A percentile compares a stretch with the other conserved stretches of the same genome.
These are phyloP conservation scores for Fusarium aywerte DNA, from an alignment of 2,329 filamentous ascomycete genomes.

Conservation along the genomic window DNA sequence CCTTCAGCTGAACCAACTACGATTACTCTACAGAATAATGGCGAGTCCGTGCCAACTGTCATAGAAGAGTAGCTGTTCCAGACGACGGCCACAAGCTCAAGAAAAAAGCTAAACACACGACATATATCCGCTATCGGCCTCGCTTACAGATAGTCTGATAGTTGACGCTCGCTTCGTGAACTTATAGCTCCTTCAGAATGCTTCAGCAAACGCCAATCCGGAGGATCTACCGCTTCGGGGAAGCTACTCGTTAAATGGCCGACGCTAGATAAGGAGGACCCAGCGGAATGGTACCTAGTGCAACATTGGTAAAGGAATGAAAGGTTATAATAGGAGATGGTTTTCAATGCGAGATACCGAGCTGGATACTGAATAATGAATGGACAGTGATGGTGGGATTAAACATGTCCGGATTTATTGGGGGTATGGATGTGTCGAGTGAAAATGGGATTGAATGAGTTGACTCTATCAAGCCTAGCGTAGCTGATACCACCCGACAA, in stretches of 20 bases:
- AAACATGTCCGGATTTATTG: background rate
- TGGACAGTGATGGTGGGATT: background rate
- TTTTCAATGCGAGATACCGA: background rate
- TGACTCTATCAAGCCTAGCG: background rate
- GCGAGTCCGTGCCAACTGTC: background rate
- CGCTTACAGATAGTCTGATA: background rate
- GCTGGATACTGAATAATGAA: background rate
- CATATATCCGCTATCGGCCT: background rate
- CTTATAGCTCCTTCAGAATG: background rate
- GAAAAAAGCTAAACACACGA: background rate
- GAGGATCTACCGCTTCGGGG: constrained; percentile 1
- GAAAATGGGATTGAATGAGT: background rate
- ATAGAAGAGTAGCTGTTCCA: background rate
- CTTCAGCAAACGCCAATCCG: background rate
- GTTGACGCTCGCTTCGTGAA: background rate
- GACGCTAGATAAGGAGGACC: background rate
- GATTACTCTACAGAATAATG: background rate
- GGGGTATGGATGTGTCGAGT: too few relatives aligned
- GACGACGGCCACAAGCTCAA: background rate
- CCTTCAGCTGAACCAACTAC: background rate
- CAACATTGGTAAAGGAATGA: too few relatives aligned
- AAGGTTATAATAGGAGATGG: too few relatives aligned
- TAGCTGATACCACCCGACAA: background rate
- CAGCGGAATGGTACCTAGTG: background rate
- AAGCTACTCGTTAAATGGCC: background rate